Base-by-base conservation (phyloP, 148 eudicot genomes). In the Oxyria digyna region DNA sequence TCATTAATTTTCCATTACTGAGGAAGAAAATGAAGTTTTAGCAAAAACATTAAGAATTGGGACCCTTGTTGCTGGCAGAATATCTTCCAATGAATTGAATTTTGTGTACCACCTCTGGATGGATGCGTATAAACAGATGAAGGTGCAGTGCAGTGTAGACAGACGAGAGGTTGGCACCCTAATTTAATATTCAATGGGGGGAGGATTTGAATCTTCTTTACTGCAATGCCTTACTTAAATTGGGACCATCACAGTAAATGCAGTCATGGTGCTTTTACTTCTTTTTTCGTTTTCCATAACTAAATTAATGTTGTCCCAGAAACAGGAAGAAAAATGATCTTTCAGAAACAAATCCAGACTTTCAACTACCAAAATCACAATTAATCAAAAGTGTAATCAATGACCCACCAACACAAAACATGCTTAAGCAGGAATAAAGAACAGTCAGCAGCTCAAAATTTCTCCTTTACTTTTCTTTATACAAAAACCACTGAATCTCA, bases 221-320 rank as follows among this genome's bases (percentile, higher is more conserved):
- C 65, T 59, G 38, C 65, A 57, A 59, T 59, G n/a, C n/a, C n/a
- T n/a, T n/a, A 59, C 38, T 18, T 29, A 59, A 59, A 29, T 27
- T 59, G 65, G 65, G 65, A 15, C 37, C 65, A 59, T 59, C 20
- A 59, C 2, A 59, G 65, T 59, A 59, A 31, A 59, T 59, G 65
- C 65, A 59, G 9, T 59, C 14, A 14, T 59, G 37, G 27, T 59
- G 65, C 8, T 23, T 35, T 35, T n/a, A 3, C 38, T 1, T 7
- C 17, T 17, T 49, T 49, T 55, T 55, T 27, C 13, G 24, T 13
- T 27, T 15, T 15, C 65, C 33, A 4, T 33, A 29, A 42, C 14
- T 6, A 31, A 59, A 5, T 29, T 59, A 59, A 27, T 59, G 38
- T 4, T 15, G 6, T 59, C 7, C 65, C 65, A 59, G 6, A 59